Evolutionary conservation across 2,329 filamentous ascomycete species (phyloP), one percentile per base, ranked within the genome.

Genomic region (Hawksworthiomyces lignivorus): DNA sequence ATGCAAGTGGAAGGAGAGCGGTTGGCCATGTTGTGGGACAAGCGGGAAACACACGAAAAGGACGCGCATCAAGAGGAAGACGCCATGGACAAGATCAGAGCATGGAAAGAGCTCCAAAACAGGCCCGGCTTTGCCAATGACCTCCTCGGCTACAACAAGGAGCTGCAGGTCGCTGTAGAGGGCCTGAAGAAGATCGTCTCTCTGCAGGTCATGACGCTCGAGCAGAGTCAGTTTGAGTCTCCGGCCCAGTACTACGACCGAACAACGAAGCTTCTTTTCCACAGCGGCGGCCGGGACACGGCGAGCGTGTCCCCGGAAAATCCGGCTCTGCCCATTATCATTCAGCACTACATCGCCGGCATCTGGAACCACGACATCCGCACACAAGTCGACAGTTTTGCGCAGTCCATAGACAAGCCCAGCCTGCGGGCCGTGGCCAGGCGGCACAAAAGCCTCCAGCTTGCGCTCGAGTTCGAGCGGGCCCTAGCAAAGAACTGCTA

Each of bases 1-100:
- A 67, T 61, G 12, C 73, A 80, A 48, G 57, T 68, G 2, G 77
- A 82, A 50, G 77, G 77, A 7, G 77, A 81, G 51, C 60, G 62
- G 17, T 54, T 78, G 18, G 60, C 71, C 2, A 63, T 71, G 53
- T 52, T 62, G 3, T 75, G 66, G 65, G 65, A 70, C 17, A 54
- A 47, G 19, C 57, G 62, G 36, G 31, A 58, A 5, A 46, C 67
- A 1, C 51, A 38, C n/a, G 68, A 65, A 44, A 54, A 50, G 20
- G 58, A 62, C 21, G 50, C 57, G 5, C 49, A 55, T 6, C 56
- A 52, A 14, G 63, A 69, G 44, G 52, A 56, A 7, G 57, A 67
- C 7, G 60, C 59, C 7, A 55, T 62, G 19, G 57, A 52, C 21
- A 46, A 56, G 1, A 51, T 80, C 12, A 54, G 57, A 17, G 46